Conservation (phyloP, 441 rosid genomes). For the Populus hybrid region DNA sequence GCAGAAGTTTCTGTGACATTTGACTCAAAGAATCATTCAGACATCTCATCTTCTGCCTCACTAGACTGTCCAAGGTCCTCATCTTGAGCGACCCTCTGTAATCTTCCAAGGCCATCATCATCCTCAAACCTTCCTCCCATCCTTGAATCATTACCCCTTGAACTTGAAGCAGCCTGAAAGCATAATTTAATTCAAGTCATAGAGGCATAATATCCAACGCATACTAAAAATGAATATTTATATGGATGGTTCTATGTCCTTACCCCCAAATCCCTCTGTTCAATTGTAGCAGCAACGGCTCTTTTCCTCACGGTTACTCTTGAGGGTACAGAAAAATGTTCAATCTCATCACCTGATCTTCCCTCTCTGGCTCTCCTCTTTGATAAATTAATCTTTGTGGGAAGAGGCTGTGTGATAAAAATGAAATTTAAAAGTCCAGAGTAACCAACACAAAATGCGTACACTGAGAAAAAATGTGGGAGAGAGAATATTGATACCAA, state of each 20-base stretch:
- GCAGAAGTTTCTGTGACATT: too few species aligned
- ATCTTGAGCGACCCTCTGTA: slow-evolving; percentile 29
- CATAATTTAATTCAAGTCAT: slow-evolving; percentile 13
- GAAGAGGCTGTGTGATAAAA: slow-evolving; percentile 64
- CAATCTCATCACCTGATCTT: slow-evolving; percentile 75
- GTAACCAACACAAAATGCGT: slow-evolving; percentile 6
- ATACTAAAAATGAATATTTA: background rate
- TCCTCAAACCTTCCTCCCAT: slow-evolving; percentile 45
- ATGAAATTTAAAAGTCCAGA: slow-evolving; percentile 1
- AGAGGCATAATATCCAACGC: background rate
- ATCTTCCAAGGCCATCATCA: slow-evolving; percentile 43
- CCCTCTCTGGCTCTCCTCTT: slow-evolving; percentile 88
- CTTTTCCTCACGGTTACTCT: slow-evolving; percentile 70
- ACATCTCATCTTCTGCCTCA: slow-evolving; percentile 68
- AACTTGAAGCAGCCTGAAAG: slow-evolving; percentile 48
- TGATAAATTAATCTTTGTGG: slow-evolving; percentile 69
- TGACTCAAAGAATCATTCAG: slow-evolving; percentile 42
- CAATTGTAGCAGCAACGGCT: slow-evolving; percentile 52
- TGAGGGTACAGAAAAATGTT: slow-evolving; percentile 82
- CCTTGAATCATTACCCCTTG: slow-evolving; percentile 50
- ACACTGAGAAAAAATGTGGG: background rate
- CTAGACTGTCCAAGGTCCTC: slow-evolving; percentile 39
- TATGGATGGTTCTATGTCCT: background rate
- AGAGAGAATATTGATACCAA: slow-evolving; percentile 43
- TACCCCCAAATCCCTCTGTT: slow-evolving; percentile 72